phyloP scores from a whole-genome alignment of 805 yeast genomes.

The Cyberlindnera bimundalis region DNA sequence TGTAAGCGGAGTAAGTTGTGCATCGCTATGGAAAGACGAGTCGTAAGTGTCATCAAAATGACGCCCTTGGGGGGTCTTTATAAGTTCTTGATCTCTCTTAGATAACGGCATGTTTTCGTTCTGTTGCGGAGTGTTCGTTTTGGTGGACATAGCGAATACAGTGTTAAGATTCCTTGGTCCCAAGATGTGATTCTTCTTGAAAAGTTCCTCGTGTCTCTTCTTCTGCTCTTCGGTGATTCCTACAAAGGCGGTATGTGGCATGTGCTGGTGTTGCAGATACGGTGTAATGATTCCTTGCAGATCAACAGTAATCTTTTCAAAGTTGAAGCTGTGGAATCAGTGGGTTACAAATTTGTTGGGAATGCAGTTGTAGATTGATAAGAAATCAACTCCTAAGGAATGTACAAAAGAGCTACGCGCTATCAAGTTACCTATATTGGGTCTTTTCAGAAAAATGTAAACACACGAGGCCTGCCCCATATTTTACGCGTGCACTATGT shows the following conservation, averaged over 20 bases:
- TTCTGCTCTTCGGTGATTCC: constrained; percentile 15
- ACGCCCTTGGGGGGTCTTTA: constrained; percentile 2
- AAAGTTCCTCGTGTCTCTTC: constrained; percentile 18
- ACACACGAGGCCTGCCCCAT: not conserved
- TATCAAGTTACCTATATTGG: not conserved
- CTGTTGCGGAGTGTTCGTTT: not conserved
- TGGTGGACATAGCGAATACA: constrained; percentile 3
- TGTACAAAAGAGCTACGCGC: not conserved
- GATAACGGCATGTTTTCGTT: not conserved
- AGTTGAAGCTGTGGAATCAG: too few species aligned
- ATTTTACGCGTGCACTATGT: constrained; percentile 1
- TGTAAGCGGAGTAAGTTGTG: constrained; percentile 19
- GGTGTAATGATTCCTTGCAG: not conserved
- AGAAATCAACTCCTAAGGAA: too few species aligned
- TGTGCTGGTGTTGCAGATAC: not conserved
- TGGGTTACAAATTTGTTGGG: too few species aligned
- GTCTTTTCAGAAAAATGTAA: constrained; percentile 7
- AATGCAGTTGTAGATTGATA: too few species aligned
- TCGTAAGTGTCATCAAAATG: constrained; percentile 3
- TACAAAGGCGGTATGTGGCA: constrained; percentile 4
- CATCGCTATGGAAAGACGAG: constrained; percentile 4
- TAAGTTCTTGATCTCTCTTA: not conserved
- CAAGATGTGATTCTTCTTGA: constrained; percentile 21
- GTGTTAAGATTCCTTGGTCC: constrained; percentile 15
- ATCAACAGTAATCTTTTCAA: not conserved